Percentiles rank a stretch among this genome's conserved stretches.
phyloP scores from a whole-genome alignment of 2,329 filamentous ascomycete species.

The Aspergillus novoparasiticus region DNA sequence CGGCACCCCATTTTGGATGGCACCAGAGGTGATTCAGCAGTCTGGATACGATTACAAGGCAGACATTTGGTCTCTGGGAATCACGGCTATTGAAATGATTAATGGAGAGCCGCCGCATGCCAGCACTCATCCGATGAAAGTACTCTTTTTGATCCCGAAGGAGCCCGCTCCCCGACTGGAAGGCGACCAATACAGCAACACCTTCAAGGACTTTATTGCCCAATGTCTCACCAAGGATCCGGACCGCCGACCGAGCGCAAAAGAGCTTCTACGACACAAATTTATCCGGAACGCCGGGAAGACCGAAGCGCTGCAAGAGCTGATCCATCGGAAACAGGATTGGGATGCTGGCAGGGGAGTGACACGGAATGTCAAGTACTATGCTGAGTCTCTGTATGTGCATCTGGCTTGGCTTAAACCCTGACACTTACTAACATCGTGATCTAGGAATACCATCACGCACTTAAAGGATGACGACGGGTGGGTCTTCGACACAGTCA shows the following conservation, averaged over 20 bases:
- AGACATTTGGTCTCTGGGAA: slow-evolving; percentile 90
- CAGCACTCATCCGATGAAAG: slow-evolving; percentile 89
- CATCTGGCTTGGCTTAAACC: slow-evolving; percentile 18
- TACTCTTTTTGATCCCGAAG: slow-evolving; percentile 88
- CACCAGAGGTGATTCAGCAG: slow-evolving; percentile 90
- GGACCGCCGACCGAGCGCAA: slow-evolving; percentile 79
- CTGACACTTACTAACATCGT: slow-evolving; percentile 12
- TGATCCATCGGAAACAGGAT: slow-evolving; percentile 78
- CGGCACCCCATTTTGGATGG: slow-evolving; percentile 97
- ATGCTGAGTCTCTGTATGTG: slow-evolving; percentile 83
- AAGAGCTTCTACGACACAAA: slow-evolving; percentile 81
- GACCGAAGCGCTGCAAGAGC: slow-evolving; percentile 81
- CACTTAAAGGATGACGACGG: slow-evolving; percentile 71
- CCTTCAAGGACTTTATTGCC: slow-evolving; percentile 92
- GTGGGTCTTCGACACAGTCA: slow-evolving; percentile 96
- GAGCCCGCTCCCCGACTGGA: slow-evolving; percentile 81
- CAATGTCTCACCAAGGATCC: slow-evolving; percentile 92
- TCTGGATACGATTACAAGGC: slow-evolving; percentile 83
- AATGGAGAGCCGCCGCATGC: slow-evolving; percentile 87
- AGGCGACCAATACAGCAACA: slow-evolving; percentile 75
- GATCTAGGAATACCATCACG: slow-evolving; percentile 61
- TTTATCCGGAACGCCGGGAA: slow-evolving; percentile 89
- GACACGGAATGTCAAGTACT: slow-evolving; percentile 76
- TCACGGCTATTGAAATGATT: slow-evolving; percentile 87
- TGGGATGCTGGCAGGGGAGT: slow-evolving; percentile 75